Base-by-base conservation (phyloP, 1,284 basidiomycete genomes). In the Fomitiporia mediterranea region DNA sequence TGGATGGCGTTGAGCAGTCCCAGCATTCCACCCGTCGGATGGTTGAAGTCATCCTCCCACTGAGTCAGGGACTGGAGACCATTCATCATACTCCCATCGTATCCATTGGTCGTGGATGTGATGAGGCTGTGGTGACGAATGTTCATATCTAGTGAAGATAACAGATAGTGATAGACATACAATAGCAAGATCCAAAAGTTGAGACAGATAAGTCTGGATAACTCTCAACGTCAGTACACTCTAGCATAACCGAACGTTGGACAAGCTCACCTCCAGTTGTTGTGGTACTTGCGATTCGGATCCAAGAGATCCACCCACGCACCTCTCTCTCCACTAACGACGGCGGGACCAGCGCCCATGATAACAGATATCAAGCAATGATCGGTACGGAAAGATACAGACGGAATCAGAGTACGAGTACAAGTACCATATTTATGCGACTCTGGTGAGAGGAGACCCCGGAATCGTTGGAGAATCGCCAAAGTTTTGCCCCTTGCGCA, bases 1-100 rank as follows among this genome's bases (percentile, higher is more conserved):
- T 90, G 88, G 56, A 89, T 88, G 54, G 86, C 88, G 65, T 88
- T 89, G 52, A 90, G 75, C 38, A 91, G 70, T 67, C 87, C 87
- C 25, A 89, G 75, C 61, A 72, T 82, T 13, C 75, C 71, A 34
- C 78, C 77, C 5, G 71, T 69, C 1, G 86, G 86, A 44, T 72
- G 42, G 55, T 73, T 62, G 67, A 89, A 89, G 65, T 81, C 83
- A 7, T 60, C 53, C 48, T 74, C 68, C 86, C 86, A 89, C 60
- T 83, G 80, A 23, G 63, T 56, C 60, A 88, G 73, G 46, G 78
- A 80, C 66, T 89, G 86, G 44, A 89, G 74, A 65, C 83, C 84
- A 68, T 88, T 89, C 85, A 88, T 85, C 79, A 88, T 81, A 68
- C 78, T 81, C 58, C 84, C 84, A 67, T 89, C 87, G 67, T 84